Evolutionary conservation across 495 filamentous ascomycete species (phyloP), one percentile per base, ranked within the genome.

Genomic region (Hyaloscypha hepaticicola): DNA sequence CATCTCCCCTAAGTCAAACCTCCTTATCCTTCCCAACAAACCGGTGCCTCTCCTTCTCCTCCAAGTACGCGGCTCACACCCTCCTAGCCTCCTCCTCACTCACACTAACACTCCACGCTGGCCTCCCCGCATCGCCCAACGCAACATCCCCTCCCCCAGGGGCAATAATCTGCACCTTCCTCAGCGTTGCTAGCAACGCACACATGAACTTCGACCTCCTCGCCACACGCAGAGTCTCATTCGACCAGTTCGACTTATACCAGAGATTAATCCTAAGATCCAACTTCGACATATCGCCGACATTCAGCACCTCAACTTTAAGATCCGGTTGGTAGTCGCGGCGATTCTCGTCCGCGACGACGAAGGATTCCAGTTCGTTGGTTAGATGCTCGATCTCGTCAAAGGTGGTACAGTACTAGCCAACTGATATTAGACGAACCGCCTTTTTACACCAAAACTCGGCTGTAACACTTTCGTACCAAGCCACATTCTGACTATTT

Each of bases 141-240:
- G 76, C 67, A 14, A 82, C 78, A 65, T 77, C 80, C 14, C 80
- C 82, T 33, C 76, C 85, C 28, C 86, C 87, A 57, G 89, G 88
- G 29, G 76, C 81, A 61, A 86, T 84, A 66, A 94, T 89, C 2
- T 86, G 87, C 22, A 94, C 79, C 75, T 85, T 88, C 68, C 87
- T 83, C 14, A 91, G 75, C 24, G 90, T 86, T 8, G 88, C 75
- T 24, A 93, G 83, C 19, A 94, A 74, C 6, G 90, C 90, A 72
- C 88, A 91, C 84, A 93, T 89, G 77, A 95, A 90, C 73, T 90
- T 92, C 66, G 86, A 90, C 58, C 88, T 83, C 28, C 91, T 84
- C 22, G 87, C 78, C 16, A 86, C 80, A 38, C 90, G 83, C 33
- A 94, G 78, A 26, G 82, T 80, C 72, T 92, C 90, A 70, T 91